phyloP scores from a whole-genome alignment of 306 rosid species.

The Sophora flavescens region DNA sequence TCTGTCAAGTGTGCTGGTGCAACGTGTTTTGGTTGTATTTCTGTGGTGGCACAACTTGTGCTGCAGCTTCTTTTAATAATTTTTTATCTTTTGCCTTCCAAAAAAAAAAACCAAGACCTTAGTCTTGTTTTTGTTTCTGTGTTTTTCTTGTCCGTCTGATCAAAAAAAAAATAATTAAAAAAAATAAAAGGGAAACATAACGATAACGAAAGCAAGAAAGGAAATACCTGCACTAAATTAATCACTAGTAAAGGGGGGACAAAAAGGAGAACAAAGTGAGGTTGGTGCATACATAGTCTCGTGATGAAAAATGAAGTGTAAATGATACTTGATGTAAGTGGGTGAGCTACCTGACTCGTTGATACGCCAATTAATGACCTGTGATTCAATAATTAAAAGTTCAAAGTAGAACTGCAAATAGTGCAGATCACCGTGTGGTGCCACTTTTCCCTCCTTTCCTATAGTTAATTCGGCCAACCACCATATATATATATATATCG shows the following conservation, averaged over 20 bases:
- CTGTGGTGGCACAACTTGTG: too few relatives aligned
- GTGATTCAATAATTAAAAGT: not conserved
- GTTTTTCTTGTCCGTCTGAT: too few relatives aligned
- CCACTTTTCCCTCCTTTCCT: not conserved
- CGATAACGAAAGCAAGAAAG: not conserved
- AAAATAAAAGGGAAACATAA: not conserved
- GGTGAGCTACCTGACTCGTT: constrained; percentile 5
- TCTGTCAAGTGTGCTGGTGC: too few relatives aligned
- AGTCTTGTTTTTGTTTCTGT: too few relatives aligned
- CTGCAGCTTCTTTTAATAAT: too few relatives aligned
- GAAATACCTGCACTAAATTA: not conserved
- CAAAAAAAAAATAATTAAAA: too few relatives aligned
- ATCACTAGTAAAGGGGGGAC: not conserved
- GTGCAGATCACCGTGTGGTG: not conserved
- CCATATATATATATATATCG: too few relatives aligned
- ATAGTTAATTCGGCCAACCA: not conserved
- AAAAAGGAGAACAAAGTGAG: not conserved
- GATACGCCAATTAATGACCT: not conserved
- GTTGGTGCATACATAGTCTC: constrained; percentile 9
- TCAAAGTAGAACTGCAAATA: not conserved
- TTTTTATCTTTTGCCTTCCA: too few relatives aligned
- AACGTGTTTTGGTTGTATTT: too few relatives aligned
- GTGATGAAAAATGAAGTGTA: constrained; percentile 1
- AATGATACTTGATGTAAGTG: not conserved
- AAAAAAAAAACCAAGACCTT: too few relatives aligned